A percentile compares a stretch with the other conserved stretches of the same genome.
Evolutionary conservation across 768 basidiomycete species (phyloP).

Genomic region (Suillus americanus): DNA sequence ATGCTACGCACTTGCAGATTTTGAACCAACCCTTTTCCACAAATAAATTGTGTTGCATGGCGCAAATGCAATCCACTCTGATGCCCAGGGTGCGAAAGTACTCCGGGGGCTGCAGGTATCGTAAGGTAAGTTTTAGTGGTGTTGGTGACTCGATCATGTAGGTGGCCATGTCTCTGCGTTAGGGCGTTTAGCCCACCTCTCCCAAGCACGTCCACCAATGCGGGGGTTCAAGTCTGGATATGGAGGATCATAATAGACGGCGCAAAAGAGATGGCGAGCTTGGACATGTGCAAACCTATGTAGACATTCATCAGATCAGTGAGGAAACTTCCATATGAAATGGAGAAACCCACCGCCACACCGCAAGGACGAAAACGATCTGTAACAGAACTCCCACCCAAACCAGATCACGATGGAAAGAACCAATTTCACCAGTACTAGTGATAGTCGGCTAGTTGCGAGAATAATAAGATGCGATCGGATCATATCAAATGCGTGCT

Average conservation of each 20-base stretch:
- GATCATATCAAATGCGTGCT: background rate
- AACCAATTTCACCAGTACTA: conserved; percentile 21
- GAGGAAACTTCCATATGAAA: conserved; percentile 5
- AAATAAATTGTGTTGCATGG: conserved; percentile 7
- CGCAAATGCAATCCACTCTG: conserved; percentile 12
- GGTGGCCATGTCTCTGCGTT: conserved; percentile 23
- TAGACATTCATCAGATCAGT: conserved; percentile 11
- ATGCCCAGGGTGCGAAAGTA: background rate
- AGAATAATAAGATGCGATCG: conserved; percentile 8
- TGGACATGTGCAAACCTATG: conserved; percentile 45
- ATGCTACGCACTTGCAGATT: background rate
- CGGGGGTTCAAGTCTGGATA: conserved; percentile 63
- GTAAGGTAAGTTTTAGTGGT: background rate
- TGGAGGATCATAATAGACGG: conserved; percentile 77
- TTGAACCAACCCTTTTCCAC: conserved; percentile 1
- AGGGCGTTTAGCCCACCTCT: conserved; percentile 36
- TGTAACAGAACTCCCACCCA: conserved; percentile 44
- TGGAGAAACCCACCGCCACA: conserved; percentile 53
- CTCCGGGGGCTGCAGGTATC: background rate
- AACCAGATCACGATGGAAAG: conserved; percentile 31
- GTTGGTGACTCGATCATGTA: conserved; percentile 17
- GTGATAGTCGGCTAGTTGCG: conserved; percentile 22
- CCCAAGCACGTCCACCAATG: conserved; percentile 42
- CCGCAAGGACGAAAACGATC: conserved; percentile 44
- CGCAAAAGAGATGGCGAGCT: conserved; percentile 61